Evolutionary conservation across 257 asterid species (phyloP).

Genomic region (Verbascum thapsus): DNA sequence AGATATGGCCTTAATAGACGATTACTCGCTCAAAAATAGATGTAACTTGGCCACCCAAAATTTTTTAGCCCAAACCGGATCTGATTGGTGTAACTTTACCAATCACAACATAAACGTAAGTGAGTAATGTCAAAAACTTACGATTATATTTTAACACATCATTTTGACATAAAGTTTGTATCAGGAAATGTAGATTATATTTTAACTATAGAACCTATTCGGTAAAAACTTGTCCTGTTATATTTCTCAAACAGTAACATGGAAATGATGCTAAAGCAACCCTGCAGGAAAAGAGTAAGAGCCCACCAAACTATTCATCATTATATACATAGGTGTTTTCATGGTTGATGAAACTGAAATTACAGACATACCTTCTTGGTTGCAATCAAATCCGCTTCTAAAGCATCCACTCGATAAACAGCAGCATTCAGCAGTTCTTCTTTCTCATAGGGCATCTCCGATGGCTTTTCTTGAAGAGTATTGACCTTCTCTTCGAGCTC

Average conservation of each 20-base stretch:
- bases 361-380: slow-evolving; percentile 63
- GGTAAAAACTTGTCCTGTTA: too few species aligned
- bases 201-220: too few species aligned
- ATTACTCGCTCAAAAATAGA: not conserved
- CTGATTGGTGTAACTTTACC: too few species aligned
- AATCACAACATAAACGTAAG: too few species aligned
- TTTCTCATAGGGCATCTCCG: slow-evolving; percentile 80
- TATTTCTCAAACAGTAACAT: not conserved
- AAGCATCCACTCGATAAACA: slow-evolving; percentile 80
- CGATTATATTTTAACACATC: too few species aligned
- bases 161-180: too few species aligned
- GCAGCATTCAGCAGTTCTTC: slow-evolving; percentile 84
- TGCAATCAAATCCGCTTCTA: slow-evolving; percentile 84
- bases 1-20: not conserved
- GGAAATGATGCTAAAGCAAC: not conserved
- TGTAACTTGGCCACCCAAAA: not conserved
- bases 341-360: not conserved
- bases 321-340: not conserved
- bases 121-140: too few species aligned
- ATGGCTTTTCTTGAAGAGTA: slow-evolving; percentile 63
- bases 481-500: slow-evolving; percentile 72
- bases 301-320: slow-evolving; percentile 1
- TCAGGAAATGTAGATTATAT: too few species aligned
- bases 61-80: too few species aligned
- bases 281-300: not conserved